These are phyloP conservation scores for Globomyces pollinis-pini DNA, from an alignment of 192 early-diverging fungal species.

Conservation along the genomic window DNA sequence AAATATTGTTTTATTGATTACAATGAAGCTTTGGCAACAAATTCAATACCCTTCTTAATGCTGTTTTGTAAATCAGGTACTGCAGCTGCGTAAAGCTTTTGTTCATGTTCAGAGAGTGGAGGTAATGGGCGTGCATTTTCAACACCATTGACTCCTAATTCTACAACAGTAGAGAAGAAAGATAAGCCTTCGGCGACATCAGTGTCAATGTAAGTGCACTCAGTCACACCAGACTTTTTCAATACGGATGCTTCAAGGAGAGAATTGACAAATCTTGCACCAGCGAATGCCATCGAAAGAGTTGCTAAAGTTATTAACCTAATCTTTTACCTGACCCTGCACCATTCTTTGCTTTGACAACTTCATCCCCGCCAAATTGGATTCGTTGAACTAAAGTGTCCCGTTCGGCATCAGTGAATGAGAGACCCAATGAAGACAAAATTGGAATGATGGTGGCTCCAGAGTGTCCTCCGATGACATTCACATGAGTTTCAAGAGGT, in stretches of 20 bases:
- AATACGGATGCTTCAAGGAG: conserved; percentile 39
- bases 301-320: conserved; percentile 39
- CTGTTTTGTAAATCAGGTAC: conserved; percentile 52
- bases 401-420: conserved; percentile 45
- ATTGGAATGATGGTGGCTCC: conserved; percentile 58
- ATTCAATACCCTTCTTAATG: conserved; percentile 71
- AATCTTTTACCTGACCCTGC: conserved; percentile 12
- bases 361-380: conserved; percentile 63
- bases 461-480: conserved; percentile 63
- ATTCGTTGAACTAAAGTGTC: conserved; percentile 53
- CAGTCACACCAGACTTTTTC: conserved; percentile 50
- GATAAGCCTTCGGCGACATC: conserved; percentile 37
- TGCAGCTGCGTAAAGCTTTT: conserved; percentile 46
- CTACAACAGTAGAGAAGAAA: conserved; percentile 55
- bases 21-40: conserved; percentile 41
- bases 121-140: conserved; percentile 47
- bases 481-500: conserved; percentile 33
- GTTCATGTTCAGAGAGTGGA: conserved; percentile 38
- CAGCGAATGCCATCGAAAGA: conserved; percentile 58
- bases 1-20: conserved; percentile 9
- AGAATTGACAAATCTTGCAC: conserved; percentile 49
- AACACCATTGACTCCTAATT: conserved; percentile 48
- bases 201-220: conserved; percentile 51
- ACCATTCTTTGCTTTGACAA: conserved; percentile 62
- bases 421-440: conserved; percentile 35